Percentiles rank a stretch among this genome's conserved stretches.
Evolutionary conservation across 106 monocot genomes (phyloP).

Genomic region (Apostasia shenzhenica): DNA sequence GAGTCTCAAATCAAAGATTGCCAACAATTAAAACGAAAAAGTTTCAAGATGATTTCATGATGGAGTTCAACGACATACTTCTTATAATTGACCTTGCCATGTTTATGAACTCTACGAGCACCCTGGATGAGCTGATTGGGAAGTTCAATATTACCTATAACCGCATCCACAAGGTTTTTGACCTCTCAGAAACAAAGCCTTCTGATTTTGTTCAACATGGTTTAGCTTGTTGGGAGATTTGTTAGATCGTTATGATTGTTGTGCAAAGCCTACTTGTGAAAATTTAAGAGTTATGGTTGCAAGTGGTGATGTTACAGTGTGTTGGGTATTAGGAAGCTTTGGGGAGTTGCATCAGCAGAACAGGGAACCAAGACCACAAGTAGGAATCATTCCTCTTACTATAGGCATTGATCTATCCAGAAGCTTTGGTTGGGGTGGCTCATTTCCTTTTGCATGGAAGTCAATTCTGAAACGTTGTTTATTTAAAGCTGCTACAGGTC

Average conservation of each 20-base stretch:
- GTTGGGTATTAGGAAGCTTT: conserved; percentile 89
- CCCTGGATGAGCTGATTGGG: too few species aligned
- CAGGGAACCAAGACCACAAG: conserved; percentile 80
- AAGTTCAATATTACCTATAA: too few species aligned
- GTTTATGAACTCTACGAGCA: too few species aligned
- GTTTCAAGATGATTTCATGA: too few species aligned
- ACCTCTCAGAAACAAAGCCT: conserved; percentile 73
- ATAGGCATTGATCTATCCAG: conserved; percentile 97
- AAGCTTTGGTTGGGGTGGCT: conserved; percentile 96
- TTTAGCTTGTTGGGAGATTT: conserved; percentile 75
- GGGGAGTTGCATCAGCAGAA: conserved; percentile 51
- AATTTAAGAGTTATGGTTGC: conserved; percentile 92
- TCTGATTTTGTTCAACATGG: conserved; percentile 70
- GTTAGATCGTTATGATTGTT: conserved; percentile 57
- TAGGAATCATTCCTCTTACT: conserved; percentile 94
- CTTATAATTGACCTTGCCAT: too few species aligned
- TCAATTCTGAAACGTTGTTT: conserved; percentile 69
- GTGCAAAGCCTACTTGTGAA: conserved; percentile 58
- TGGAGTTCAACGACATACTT: too few species aligned
- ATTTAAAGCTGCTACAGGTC: conserved; percentile 42
- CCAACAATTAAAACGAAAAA: too few species aligned
- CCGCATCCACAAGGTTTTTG: conserved; percentile 50
- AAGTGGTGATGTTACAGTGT: conserved; percentile 97
- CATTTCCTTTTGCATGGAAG: conserved; percentile 93
- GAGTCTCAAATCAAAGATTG: too few species aligned